Percentiles rank a stretch among this genome's conserved stretches.
These are phyloP conservation scores for Osmanthus fragrans DNA, from an alignment of 257 asterid species.

Conservation along the genomic window DNA sequence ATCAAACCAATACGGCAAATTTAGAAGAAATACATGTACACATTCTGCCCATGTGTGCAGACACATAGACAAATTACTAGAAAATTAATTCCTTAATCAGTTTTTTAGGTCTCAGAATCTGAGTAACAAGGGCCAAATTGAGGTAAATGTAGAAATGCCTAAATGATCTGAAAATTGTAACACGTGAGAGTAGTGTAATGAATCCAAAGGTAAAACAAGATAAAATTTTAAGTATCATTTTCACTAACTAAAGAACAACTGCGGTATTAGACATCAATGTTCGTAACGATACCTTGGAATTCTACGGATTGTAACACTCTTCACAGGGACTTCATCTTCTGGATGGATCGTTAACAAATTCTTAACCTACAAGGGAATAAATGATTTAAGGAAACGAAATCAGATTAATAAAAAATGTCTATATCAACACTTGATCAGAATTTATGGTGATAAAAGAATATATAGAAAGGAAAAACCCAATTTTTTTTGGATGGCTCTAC, in stretches of 20 bases:
- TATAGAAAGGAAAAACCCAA: not conserved
- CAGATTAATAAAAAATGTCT: not conserved
- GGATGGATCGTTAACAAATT: conserved; percentile 79
- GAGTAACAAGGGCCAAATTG: too few species aligned
- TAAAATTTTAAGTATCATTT: too few species aligned
- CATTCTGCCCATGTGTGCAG: too few species aligned
- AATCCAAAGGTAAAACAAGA: not conserved
- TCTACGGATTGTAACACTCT: conserved; percentile 78
- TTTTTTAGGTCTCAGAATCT: too few species aligned
- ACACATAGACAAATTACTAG: too few species aligned
- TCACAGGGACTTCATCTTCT: conserved; percentile 76
- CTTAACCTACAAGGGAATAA: conserved; percentile 53
- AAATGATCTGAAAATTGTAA: not conserved
- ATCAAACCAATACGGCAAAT: too few species aligned
- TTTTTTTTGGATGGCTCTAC: not conserved
- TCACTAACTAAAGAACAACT: not conserved
- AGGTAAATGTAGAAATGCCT: not conserved
- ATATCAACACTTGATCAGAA: not conserved
- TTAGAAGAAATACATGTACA: too few species aligned
- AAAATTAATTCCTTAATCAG: too few species aligned
- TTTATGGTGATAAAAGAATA: not conserved
- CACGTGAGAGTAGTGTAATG: not conserved
- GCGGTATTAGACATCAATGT: not conserved
- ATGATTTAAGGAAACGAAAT: not conserved
- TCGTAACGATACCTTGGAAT: conserved; percentile 65